Conservation (phyloP, 371 early-diverging fungal genomes). For the Sporodiniella umbellata region DNA sequence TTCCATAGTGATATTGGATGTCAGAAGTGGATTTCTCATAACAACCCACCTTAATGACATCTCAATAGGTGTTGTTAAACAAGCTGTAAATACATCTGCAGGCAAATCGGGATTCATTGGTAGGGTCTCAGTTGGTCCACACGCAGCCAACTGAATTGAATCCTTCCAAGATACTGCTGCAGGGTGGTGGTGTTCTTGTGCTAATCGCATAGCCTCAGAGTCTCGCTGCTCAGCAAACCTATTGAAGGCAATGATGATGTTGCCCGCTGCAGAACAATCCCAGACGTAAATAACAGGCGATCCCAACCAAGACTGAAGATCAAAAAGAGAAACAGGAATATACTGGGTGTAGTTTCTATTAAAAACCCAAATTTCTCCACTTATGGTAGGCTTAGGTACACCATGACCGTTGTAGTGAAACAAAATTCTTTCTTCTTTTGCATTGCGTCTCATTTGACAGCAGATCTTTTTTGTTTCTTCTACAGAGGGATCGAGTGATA, state of each 20-base stretch:
- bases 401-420: slow-evolving; percentile 99
- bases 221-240: slow-evolving; percentile 86
- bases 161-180: slow-evolving; percentile 68
- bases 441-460: slow-evolving; percentile 74
- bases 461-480: slow-evolving; percentile 92
- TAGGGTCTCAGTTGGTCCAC: slow-evolving; percentile 79
- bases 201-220: slow-evolving; percentile 50
- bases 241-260: slow-evolving; percentile 86
- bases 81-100: slow-evolving; percentile 94
- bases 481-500: slow-evolving; percentile 84
- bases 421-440: slow-evolving; percentile 92
- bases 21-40: slow-evolving; percentile 75
- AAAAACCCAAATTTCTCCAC: slow-evolving; percentile 98
- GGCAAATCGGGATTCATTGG: slow-evolving; percentile 95
- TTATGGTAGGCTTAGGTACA: slow-evolving; percentile 92
- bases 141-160: slow-evolving; percentile 94
- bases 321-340: slow-evolving; percentile 89
- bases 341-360: slow-evolving; percentile 97
- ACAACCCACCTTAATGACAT: slow-evolving; percentile 93
- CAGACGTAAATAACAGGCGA: slow-evolving; percentile 94
- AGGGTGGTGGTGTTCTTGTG: slow-evolving; percentile 34
- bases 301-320: slow-evolving; percentile 93
- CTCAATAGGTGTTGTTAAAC: slow-evolving; percentile 94
- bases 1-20: slow-evolving; percentile 73
- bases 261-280: slow-evolving; percentile 94